Percentiles rank a stretch among this genome's conserved stretches.
Conservation (phyloP, 2,329 filamentous ascomycete species). For the Sphaceloma murrayae region DNA sequence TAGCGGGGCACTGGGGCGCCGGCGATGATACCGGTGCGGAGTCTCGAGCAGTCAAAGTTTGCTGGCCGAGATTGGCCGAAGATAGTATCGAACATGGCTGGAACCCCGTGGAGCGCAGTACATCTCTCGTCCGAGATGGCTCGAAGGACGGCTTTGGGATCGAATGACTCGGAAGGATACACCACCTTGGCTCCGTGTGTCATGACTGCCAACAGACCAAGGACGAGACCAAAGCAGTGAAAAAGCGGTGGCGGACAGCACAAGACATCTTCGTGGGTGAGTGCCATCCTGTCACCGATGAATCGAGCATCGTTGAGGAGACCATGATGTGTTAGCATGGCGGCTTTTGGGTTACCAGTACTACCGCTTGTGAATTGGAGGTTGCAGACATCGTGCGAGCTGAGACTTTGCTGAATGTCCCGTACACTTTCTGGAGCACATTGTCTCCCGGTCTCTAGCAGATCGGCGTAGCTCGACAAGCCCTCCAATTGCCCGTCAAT, state of each 20-base stretch:
- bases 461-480: slow-evolving; percentile 23
- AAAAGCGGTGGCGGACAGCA: slow-evolving; percentile 79
- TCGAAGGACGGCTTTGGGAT: slow-evolving; percentile 54
- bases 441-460: too few relatives aligned
- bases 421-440: too few relatives aligned
- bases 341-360: slow-evolving; percentile 62
- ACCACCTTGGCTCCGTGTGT: slow-evolving; percentile 69
- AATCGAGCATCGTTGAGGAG: slow-evolving; percentile 25
- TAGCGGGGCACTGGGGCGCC: slow-evolving; percentile 67
- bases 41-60: slow-evolving; percentile 36
- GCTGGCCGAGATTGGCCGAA: slow-evolving; percentile 40
- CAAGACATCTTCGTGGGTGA: slow-evolving; percentile 56
- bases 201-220: slow-evolving; percentile 61
- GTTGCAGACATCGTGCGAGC: slow-evolving; percentile 60
- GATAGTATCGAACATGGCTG: slow-evolving; percentile 71
- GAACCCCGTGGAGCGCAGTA: slow-evolving; percentile 71
- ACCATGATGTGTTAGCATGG: slow-evolving; percentile 52
- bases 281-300: slow-evolving; percentile 59
- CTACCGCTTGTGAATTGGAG: slow-evolving; percentile 69
- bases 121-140: slow-evolving; percentile 46
- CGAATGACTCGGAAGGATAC: slow-evolving; percentile 66
- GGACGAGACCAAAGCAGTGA: slow-evolving; percentile 75
- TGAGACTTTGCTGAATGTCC: slow-evolving; percentile 47
- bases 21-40: slow-evolving; percentile 70
- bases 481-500: slow-evolving; percentile 21